These are phyloP conservation scores for Ophiostoma sp. DNA, from an alignment of 2,329 filamentous ascomycete genomes.

Conservation along the genomic window DNA sequence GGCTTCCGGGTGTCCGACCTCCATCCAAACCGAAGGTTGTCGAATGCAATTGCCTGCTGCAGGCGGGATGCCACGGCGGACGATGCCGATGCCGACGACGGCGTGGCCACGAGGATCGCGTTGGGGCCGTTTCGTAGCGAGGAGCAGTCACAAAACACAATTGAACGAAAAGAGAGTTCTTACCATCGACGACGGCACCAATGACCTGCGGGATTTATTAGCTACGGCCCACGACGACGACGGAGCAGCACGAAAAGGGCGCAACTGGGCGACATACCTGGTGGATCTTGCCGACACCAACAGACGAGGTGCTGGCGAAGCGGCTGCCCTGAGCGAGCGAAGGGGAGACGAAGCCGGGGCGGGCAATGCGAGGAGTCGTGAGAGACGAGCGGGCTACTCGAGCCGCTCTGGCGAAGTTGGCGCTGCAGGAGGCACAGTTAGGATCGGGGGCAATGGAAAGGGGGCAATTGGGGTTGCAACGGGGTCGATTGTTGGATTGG, in stretches of 20 bases:
- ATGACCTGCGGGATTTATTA: slow-evolving; percentile 65
- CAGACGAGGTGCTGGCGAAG: slow-evolving; percentile 54
- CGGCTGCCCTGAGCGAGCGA: slow-evolving; percentile 40
- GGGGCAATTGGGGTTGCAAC: background rate
- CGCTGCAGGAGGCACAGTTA: slow-evolving; percentile 39
- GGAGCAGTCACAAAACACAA: too few relatives aligned
- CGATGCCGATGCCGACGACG: background rate
- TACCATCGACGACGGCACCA: slow-evolving; percentile 98
- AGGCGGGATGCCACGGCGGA: background rate
- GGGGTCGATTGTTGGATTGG: background rate
- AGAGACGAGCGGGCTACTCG: slow-evolving; percentile 58
- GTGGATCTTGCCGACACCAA: slow-evolving; percentile 62
- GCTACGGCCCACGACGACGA: slow-evolving; percentile 14
- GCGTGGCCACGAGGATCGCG: background rate
- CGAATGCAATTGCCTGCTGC: background rate
- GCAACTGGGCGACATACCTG: slow-evolving; percentile 45
- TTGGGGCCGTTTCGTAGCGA: too few relatives aligned
- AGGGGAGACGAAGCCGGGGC: slow-evolving; percentile 36
- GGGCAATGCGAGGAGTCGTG: slow-evolving; percentile 50
- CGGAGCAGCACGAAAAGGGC: background rate
- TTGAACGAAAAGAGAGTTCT: slow-evolving; percentile 33
- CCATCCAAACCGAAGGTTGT: background rate
- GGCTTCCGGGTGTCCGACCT: slow-evolving; percentile 8
- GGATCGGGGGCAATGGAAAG: background rate
- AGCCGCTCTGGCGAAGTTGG: slow-evolving; percentile 52